These are phyloP conservation scores for Pulveroboletus sp. DNA, from an alignment of 768 basidiomycete genomes.

Conservation along the genomic window DNA sequence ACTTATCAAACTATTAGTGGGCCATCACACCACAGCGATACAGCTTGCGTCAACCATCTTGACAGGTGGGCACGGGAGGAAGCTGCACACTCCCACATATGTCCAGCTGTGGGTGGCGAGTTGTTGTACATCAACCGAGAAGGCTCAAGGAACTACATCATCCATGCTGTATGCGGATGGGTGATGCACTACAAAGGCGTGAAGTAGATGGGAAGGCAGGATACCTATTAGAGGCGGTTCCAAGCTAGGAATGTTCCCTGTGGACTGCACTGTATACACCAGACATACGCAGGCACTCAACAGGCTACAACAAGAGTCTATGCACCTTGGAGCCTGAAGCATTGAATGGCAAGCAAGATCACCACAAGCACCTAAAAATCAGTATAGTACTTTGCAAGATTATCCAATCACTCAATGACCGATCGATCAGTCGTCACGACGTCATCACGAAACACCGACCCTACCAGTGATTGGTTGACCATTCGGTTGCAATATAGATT, in stretches of 20 bases:
- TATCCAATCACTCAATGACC: no score
- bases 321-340: no score
- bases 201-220: no score
- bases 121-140: background rate
- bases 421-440: no score
- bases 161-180: background rate
- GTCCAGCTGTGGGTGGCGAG: background rate
- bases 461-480: background rate
- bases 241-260: no score
- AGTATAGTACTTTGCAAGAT: no score
- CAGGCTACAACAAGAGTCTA: no score
- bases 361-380: no score
- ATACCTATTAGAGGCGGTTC: no score
- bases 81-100: background rate
- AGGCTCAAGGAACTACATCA: background rate
- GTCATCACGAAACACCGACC: background rate
- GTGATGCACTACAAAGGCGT: background rate
- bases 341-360: no score
- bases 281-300: no score
- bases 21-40: background rate
- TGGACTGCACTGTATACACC: no score
- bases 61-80: background rate
- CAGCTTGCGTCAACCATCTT: background rate
- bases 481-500: background rate
- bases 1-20: slow-evolving; percentile 15